These are phyloP conservation scores for Apiospora sp. DNA, from an alignment of 2,329 filamentous ascomycete species.

Conservation along the genomic window DNA sequence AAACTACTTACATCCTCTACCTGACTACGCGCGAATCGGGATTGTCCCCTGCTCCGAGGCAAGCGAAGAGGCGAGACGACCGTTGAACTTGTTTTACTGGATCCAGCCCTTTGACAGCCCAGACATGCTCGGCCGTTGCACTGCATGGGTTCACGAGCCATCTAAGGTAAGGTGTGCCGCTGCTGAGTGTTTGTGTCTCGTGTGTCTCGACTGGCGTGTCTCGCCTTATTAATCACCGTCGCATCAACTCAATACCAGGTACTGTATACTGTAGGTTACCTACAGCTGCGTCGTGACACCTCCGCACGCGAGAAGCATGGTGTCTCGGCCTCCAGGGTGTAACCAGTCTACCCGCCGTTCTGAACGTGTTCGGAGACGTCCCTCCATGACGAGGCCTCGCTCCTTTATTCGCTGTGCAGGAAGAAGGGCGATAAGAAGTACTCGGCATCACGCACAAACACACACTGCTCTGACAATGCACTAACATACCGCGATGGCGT, in stretches of 20 bases:
- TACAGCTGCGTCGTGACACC: background rate
- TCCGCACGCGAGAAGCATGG: background rate
- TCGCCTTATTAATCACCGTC: slow-evolving; percentile 21
- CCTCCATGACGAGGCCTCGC: background rate
- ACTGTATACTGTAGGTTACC: background rate
- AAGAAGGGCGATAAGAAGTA: background rate
- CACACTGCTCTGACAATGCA: background rate
- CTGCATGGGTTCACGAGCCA: slow-evolving; percentile 19
- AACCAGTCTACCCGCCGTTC: background rate
- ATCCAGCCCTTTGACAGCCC: slow-evolving; percentile 15
- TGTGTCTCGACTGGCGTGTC: slow-evolving; percentile 15
- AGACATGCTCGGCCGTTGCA: slow-evolving; percentile 23
- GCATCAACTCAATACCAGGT: slow-evolving; percentile 12
- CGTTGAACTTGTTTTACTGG: slow-evolving; percentile 22
- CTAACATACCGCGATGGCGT: background rate
- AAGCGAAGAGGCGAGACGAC: slow-evolving; percentile 21
- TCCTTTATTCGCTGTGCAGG: background rate
- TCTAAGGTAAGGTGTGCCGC: background rate
- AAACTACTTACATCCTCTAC: background rate
- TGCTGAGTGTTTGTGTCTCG: slow-evolving; percentile 7
- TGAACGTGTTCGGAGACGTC: background rate
- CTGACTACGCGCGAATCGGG: slow-evolving; percentile 15
- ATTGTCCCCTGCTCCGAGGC: slow-evolving; percentile 17
- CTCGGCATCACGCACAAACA: background rate
- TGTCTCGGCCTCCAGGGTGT: background rate